phyloP scores from a whole-genome alignment of 208 protist genomes.

The Trypanosoma cruzi region DNA sequence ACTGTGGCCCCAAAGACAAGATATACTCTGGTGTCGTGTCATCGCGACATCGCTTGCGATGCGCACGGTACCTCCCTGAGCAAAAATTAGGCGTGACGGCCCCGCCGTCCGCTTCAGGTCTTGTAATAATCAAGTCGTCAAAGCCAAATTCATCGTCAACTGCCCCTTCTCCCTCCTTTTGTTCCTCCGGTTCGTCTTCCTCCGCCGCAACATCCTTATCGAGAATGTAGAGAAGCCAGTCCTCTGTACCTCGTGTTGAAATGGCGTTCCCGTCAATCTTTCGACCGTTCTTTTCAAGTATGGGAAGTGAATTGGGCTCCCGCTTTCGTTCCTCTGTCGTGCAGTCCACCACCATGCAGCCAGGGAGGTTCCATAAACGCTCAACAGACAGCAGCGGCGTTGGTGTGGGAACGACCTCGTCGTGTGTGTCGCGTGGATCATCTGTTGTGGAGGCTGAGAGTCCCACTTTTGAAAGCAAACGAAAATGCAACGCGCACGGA shows the following conservation, averaged over 20 bases:
- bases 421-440: neutral
- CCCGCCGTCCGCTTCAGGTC: neutral
- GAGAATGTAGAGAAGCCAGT: constrained; percentile 28
- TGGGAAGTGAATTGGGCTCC: neutral
- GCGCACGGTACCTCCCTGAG: neutral
- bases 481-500: constrained; percentile 6
- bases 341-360: constrained; percentile 32
- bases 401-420: neutral
- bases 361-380: constrained; percentile 21
- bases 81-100: neutral
- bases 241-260: neutral
- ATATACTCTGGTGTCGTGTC: constrained; percentile 14
- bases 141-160: constrained; percentile 46
- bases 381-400: constrained; percentile 15
- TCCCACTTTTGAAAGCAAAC: constrained; percentile 7
- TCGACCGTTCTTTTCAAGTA: neutral
- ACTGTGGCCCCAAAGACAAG: constrained; percentile 5
- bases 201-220: neutral
- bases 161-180: neutral
- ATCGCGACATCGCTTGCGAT: constrained; percentile 24
- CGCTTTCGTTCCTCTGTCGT: neutral
- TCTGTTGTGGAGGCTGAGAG: neutral
- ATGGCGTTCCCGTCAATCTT: neutral
- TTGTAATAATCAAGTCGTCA: constrained; percentile 33
- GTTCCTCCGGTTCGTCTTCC: constrained; percentile 7